Evolutionary conservation across 2,329 filamentous ascomycete genomes (phyloP).

Genomic region (Sporothrix curviconia): DNA sequence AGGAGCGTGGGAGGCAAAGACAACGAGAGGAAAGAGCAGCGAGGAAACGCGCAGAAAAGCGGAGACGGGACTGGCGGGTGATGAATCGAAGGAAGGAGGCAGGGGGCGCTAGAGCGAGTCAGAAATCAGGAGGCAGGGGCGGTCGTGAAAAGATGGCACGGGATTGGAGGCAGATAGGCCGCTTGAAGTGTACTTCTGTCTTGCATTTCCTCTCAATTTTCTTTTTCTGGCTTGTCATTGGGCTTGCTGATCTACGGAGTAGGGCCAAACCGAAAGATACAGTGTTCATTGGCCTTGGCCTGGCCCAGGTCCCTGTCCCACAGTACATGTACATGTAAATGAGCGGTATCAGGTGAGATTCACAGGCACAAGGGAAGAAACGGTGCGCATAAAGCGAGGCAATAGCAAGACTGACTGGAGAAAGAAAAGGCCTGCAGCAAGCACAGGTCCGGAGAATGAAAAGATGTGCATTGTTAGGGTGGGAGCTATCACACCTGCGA

Average conservation of each 20-base stretch:
- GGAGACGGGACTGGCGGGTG: conserved; percentile 13
- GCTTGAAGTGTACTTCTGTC: no score
- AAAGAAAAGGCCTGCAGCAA: conserved; percentile 6
- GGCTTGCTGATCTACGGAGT: background rate
- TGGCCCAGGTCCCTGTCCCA: background rate
- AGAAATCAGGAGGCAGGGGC: background rate
- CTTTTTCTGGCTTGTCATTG: background rate
- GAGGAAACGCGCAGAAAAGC: background rate
- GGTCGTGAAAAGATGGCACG: background rate
- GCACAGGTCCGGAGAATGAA: background rate
- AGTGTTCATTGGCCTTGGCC: background rate
- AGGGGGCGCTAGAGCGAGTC: conserved; percentile 8
- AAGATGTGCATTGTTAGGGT: no score
- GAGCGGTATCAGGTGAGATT: background rate
- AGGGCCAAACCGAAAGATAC: background rate
- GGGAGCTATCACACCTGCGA: conserved; percentile 10
- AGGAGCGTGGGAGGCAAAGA: no score
- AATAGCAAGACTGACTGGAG: background rate
- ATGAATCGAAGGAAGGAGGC: conserved; percentile 13
- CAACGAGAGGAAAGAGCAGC: background rate
- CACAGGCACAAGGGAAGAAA: background rate
- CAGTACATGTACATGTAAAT: no score
- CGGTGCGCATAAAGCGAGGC: background rate
- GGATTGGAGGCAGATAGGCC: conserved; percentile 7
- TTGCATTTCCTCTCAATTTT: background rate